Evolutionary conservation across 495 filamentous ascomycete genomes (phyloP).

Genomic region (Podospora appendiculata): DNA sequence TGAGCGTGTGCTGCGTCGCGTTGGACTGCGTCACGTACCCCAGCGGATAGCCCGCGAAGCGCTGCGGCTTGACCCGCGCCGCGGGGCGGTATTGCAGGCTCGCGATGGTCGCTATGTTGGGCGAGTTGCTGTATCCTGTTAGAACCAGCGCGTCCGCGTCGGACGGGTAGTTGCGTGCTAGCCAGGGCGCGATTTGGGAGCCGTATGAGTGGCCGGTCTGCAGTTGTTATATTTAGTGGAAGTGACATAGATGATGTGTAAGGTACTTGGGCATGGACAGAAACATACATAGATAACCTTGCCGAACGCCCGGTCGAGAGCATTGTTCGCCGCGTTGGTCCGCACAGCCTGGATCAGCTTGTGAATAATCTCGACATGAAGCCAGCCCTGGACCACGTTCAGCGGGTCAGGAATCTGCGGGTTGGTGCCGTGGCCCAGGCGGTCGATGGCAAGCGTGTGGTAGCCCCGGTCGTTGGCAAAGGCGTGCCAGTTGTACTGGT

Average conservation of each 20-base stretch:
- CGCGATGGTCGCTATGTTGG: not conserved
- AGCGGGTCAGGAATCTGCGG: constrained; percentile 6
- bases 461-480: constrained; percentile 6
- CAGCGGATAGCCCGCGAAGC: not conserved
- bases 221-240: not conserved
- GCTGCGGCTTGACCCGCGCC: not conserved
- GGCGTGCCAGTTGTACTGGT: constrained; percentile 8
- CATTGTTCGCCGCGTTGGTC: not conserved
- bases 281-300: no score
- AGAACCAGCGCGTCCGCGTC: constrained; percentile 6
- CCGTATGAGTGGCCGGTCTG: constrained; percentile 15
- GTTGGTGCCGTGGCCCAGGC: constrained; percentile 5
- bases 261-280: no score
- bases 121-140: constrained; percentile 5
- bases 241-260: no score
- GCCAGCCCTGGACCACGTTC: constrained; percentile 5
- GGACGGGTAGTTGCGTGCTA: constrained; percentile 3
- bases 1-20: not conserved
- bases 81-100: not conserved
- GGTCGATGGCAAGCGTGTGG: constrained; percentile 17
- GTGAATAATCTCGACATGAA: constrained; percentile 10
- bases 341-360: not conserved
- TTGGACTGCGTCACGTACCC: not conserved
- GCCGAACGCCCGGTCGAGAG: not conserved
- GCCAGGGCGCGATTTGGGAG: constrained; percentile 1